These are phyloP conservation scores for Xylariomycetidae sp. DNA, from an alignment of 2,329 filamentous ascomycete species.

Conservation along the genomic window DNA sequence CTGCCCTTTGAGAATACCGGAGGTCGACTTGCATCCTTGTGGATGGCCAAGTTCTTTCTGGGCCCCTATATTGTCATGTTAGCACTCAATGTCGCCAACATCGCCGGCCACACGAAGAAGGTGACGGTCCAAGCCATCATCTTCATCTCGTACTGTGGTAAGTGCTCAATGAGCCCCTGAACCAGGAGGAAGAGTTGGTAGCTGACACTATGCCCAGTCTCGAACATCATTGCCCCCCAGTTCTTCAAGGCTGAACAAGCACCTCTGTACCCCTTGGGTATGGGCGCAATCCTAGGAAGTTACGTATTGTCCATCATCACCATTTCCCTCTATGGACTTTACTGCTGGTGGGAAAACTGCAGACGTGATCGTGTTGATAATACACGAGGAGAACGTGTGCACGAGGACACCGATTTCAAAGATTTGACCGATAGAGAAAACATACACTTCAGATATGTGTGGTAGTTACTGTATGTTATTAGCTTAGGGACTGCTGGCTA, in stretches of 20 bases:
- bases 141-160: constrained; percentile 28
- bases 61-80: constrained; percentile 8
- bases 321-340: constrained; percentile 23
- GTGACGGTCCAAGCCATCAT: constrained; percentile 42
- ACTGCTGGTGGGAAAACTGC: constrained; percentile 28
- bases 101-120: constrained; percentile 47
- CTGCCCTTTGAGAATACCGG: constrained; percentile 1
- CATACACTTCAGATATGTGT: constrained; percentile 22
- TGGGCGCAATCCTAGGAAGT: constrained; percentile 20
- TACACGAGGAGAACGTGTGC: constrained; percentile 4
- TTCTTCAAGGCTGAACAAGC: constrained; percentile 33
- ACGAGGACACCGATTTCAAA: constrained; percentile 27
- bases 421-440: constrained; percentile 33
- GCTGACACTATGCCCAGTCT: constrained; percentile 8
- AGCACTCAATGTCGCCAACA: constrained; percentile 14
- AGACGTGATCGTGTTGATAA: constrained; percentile 19
- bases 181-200: no score
- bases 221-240: constrained; percentile 36
- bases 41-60: constrained; percentile 9
- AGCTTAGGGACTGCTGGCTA: not conserved
- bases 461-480: constrained; percentile 5
- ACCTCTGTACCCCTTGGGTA: constrained; percentile 28
- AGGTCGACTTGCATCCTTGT: constrained; percentile 5
- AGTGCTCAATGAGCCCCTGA: no score
- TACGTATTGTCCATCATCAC: constrained; percentile 24